Percentiles rank a stretch among this genome's conserved stretches.
phyloP scores from a whole-genome alignment of 331 rosid species.

The Malus hybrid region DNA sequence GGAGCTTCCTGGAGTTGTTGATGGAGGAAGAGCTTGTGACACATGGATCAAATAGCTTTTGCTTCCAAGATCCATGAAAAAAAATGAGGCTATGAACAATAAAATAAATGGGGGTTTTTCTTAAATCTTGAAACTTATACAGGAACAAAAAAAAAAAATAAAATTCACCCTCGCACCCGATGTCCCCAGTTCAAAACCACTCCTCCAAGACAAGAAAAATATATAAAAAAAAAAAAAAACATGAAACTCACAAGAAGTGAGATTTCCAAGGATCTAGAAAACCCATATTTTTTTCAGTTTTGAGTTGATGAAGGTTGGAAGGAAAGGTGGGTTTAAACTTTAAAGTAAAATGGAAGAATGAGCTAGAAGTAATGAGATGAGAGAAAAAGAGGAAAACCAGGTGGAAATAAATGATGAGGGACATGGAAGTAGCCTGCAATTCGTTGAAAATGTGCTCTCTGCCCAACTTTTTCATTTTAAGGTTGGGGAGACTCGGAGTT shows the following conservation, averaged over 20 bases:
- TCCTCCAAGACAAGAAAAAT: neutral
- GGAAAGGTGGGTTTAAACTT: neutral
- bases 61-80: constrained; percentile 53
- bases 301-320: constrained; percentile 3
- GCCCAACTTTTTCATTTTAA: constrained; percentile 11
- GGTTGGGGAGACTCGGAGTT: neutral
- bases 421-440: constrained; percentile 17
- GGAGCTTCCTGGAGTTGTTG: constrained; percentile 33
- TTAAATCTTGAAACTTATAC: constrained; percentile 31
- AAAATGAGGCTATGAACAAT: neutral
- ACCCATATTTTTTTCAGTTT: neutral
- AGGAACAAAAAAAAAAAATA: neutral
- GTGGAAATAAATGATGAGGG: constrained; percentile 38
- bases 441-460: constrained; percentile 8
- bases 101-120: constrained; percentile 18
- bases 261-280: constrained; percentile 8
- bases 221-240: neutral
- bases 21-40: constrained; percentile 43
- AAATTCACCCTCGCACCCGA: neutral
- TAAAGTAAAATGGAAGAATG: constrained; percentile 1
- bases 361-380: neutral
- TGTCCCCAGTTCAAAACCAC: too few relatives aligned
- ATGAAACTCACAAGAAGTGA: neutral
- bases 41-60: constrained; percentile 39
- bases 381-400: constrained; percentile 19